Conservation (phyloP, 495 filamentous ascomycete species). For the Neurospora sp. region DNA sequence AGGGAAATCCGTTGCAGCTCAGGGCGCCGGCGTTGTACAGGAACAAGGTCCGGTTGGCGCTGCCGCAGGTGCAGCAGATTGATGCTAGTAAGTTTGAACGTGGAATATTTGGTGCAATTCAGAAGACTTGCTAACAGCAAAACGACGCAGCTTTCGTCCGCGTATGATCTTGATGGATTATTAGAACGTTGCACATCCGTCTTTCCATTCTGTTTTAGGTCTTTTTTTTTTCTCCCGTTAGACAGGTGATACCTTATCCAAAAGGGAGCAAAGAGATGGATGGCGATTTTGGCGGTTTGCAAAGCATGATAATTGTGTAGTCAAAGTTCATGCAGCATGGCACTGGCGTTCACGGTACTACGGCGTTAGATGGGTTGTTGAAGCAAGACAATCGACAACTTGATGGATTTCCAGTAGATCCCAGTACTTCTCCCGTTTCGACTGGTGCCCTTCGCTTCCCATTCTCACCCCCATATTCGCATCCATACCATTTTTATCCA, state of each 20-base stretch:
- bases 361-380: not conserved
- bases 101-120: not conserved
- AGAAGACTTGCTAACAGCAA: slow-evolving; percentile 23
- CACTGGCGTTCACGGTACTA: slow-evolving; percentile 1
- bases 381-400: not conserved
- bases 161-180: not conserved
- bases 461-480: not conserved
- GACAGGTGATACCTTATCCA: not conserved
- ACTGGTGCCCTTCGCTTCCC: not conserved
- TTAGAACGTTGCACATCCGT: not conserved
- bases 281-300: not conserved
- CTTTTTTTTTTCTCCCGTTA: not conserved
- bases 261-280: not conserved
- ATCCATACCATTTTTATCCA: not conserved
- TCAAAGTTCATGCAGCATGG: slow-evolving; percentile 2
- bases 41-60: slow-evolving; percentile 80
- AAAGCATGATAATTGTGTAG: not conserved
- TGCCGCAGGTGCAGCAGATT: slow-evolving; percentile 85
- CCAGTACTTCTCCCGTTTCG: not conserved
- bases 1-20: slow-evolving; percentile 85
- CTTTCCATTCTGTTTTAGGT: not conserved
- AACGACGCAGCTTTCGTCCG: slow-evolving; percentile 30
- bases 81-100: slow-evolving; percentile 80
- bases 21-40: slow-evolving; percentile 68
- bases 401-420: not conserved